Base-by-base conservation (phyloP, 768 basidiomycete genomes). In the Trametes punicea region DNA sequence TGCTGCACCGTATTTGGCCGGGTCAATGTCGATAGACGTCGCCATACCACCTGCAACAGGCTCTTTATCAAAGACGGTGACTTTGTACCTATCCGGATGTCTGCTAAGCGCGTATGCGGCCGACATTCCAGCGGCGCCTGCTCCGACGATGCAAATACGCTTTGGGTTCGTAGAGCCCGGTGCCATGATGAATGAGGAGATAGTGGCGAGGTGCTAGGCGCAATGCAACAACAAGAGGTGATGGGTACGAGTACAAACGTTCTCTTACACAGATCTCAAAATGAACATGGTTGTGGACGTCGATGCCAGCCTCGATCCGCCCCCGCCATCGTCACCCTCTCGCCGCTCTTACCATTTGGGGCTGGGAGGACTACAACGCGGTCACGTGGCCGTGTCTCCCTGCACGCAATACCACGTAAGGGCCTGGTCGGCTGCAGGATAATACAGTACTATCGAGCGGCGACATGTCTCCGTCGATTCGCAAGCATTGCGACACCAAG, bases 41-140 rank as follows among this genome's bases (percentile, higher is more conserved):
- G 72, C 73, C 69, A 71, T 71, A 8, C 71, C 71, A 1, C 68
- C 70, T 0, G 67, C 53, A 23, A 68, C 62, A 26, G 45, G 36
- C 52, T 64, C 59, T 50, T 71, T 65, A 49, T 72, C 72, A 51
- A 67, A 69, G 16, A 73, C 64, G 15, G 66, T 70, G 31, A 73
- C 70, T 2, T 55, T 48, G 57, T 62, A 73, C 50, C 54, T 63
- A 45, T 70, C 68, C 0, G 70, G 67, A 48, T 71, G 71, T 15
- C 50, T 64, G 55, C 67, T 67, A 44, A 74, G 64, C 1, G 71
- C 69, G 48, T 71, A 70, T 0, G 71, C 73, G 18, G 69, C 68
- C 2, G 69, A 70, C 66, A 71, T 70, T 46, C 69, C 70, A 4
- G 68, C 61, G 13, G 70, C 65, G 33, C 66, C 65, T 25, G 66